Evolutionary conservation across 768 basidiomycete genomes (phyloP).

Genomic region (Leccinum rimulosum): DNA sequence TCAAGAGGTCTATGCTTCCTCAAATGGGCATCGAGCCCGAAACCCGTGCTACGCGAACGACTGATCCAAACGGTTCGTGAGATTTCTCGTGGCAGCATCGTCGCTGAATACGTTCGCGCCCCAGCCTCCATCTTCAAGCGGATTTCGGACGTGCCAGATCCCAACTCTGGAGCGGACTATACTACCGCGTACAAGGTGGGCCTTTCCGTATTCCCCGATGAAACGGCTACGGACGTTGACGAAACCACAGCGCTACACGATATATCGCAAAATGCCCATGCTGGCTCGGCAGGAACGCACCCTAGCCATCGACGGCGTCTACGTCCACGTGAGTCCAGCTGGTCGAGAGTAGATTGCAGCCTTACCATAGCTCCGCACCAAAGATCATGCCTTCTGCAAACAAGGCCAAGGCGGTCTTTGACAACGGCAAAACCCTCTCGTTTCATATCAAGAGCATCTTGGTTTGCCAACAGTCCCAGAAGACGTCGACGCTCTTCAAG

Average conservation of each 20-base stretch:
- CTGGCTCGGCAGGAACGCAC: slow-evolving; percentile 86
- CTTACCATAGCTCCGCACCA: slow-evolving; percentile 4
- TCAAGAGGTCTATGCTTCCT: slow-evolving; percentile 74
- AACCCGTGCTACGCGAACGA: slow-evolving; percentile 65
- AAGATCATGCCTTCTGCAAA: slow-evolving; percentile 89
- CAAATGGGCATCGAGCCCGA: slow-evolving; percentile 68
- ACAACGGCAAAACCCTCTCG: slow-evolving; percentile 86
- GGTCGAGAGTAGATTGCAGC: not conserved
- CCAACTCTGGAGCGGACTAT: slow-evolving; percentile 68
- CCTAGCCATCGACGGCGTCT: slow-evolving; percentile 92
- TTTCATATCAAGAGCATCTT: slow-evolving; percentile 89
- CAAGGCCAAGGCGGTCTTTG: slow-evolving; percentile 78
- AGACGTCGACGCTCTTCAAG: slow-evolving; percentile 83
- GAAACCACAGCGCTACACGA: slow-evolving; percentile 71
- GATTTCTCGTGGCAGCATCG: not conserved
- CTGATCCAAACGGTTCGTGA: slow-evolving; percentile 86
- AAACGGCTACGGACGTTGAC: not conserved
- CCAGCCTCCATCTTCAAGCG: slow-evolving; percentile 92
- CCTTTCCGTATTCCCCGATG: not conserved
- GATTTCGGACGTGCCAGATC: slow-evolving; percentile 62
- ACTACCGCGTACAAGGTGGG: slow-evolving; percentile 83
- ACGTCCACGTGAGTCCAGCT: slow-evolving; percentile 67
- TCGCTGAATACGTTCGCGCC: not conserved
- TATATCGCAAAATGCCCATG: slow-evolving; percentile 95
- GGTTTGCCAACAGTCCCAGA: slow-evolving; percentile 79